Evolutionary conservation across 805 yeast genomes (phyloP).

Genomic region (Citeromyces matritensis): DNA sequence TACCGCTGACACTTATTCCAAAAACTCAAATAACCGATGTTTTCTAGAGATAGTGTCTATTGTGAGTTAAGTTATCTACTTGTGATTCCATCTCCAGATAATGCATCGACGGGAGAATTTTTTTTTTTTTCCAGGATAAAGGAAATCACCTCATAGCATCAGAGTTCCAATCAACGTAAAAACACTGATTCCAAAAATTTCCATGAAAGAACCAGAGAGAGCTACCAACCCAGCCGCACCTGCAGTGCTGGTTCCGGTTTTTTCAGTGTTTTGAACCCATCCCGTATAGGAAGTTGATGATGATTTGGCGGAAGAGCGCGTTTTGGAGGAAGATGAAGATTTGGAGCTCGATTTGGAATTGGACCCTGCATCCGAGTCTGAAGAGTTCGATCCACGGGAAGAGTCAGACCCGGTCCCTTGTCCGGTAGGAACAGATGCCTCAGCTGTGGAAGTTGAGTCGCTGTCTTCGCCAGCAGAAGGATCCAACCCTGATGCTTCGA

Average conservation of each 20-base stretch:
- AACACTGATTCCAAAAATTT: no score
- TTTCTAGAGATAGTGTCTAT: no score
- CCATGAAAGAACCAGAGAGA: no score
- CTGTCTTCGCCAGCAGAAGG: constrained; percentile 21
- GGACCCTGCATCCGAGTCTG: constrained; percentile 1
- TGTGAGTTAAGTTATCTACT: no score
- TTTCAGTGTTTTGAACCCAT: constrained; percentile 1
- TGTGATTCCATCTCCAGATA: no score
- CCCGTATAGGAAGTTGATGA: background rate
- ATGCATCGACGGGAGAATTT: background rate
- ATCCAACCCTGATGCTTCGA: constrained; percentile 55
- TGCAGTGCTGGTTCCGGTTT: background rate
- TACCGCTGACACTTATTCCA: no score
- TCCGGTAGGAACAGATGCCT: background rate
- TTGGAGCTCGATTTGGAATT: background rate
- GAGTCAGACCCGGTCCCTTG: background rate
- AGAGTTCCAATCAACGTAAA: no score
- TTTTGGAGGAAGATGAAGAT: constrained; percentile 1
- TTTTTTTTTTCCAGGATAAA: constrained; percentile 1
- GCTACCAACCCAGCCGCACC: no score
- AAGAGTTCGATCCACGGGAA: background rate
- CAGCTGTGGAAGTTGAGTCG: background rate
- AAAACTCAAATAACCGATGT: no score
- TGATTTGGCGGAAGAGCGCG: background rate
- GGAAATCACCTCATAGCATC: no score